Conservation (phyloP, 208 protist genomes). For the Wallacemonas collosoma region DNA sequence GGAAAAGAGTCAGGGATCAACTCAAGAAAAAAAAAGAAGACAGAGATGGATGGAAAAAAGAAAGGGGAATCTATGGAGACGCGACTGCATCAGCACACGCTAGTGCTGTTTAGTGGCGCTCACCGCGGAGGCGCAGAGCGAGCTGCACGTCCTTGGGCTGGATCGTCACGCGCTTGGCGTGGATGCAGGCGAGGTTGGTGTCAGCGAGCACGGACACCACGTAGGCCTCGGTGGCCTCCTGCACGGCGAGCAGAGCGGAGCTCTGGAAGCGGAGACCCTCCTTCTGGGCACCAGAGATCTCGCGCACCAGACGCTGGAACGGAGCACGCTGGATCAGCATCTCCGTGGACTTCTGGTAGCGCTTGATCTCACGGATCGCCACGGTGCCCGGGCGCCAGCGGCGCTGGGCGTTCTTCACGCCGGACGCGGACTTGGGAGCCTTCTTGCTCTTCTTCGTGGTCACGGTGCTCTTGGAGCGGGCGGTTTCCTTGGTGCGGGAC, state of each 20-base stretch:
- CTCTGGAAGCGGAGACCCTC: conserved; percentile 88
- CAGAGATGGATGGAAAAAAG: conserved; percentile 21
- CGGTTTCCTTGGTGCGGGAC: conserved; percentile 98
- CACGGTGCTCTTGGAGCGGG: conserved; percentile 97
- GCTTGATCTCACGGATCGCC: conserved; percentile 97
- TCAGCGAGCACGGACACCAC: conserved; percentile 92
- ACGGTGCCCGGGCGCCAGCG: conserved; percentile 97
- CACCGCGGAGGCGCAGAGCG: conserved; percentile 59
- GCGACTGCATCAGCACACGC: conserved; percentile 5
- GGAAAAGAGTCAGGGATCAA: too few species aligned
- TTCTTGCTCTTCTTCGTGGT: conserved; percentile 97
- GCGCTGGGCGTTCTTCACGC: conserved; percentile 97
- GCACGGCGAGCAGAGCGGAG: conserved; percentile 78
- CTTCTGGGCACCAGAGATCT: conserved; percentile 78
- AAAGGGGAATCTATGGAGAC: conserved; percentile 15
- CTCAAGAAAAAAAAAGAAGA: conserved; percentile 19
- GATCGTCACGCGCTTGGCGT: conserved; percentile 88
- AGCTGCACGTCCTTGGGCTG: conserved; percentile 79
- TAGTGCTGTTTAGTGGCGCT: conserved; percentile 42
- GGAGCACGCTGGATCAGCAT: conserved; percentile 88
- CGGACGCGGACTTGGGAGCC: conserved; percentile 92
- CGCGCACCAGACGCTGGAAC: conserved; percentile 89
- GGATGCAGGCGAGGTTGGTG: conserved; percentile 88
- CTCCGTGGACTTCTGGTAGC: conserved; percentile 85
- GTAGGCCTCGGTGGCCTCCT: conserved; percentile 93